Evolutionary conservation across 1,284 basidiomycete genomes (phyloP).

Genomic region (Heterobasidion occidentale): DNA sequence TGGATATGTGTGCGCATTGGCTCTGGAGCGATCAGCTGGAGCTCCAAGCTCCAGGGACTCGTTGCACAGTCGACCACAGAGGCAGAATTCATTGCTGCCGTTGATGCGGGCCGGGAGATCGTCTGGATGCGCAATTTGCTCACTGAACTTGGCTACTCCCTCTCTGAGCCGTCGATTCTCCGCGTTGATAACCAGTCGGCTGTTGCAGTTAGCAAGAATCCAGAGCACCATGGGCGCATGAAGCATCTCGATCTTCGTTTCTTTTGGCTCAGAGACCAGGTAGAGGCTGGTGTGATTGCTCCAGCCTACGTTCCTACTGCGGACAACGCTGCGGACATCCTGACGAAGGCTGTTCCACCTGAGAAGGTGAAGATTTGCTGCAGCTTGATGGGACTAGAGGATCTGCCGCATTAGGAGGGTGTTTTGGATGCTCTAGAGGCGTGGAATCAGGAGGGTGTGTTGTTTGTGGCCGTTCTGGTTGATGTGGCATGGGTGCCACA

Average conservation of each 20-base stretch:
- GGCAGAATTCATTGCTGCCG: conserved; percentile 19
- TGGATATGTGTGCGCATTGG: conserved; percentile 3
- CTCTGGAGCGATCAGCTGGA: conserved; percentile 6
- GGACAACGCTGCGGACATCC: conserved; percentile 20
- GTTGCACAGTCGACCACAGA: conserved; percentile 13
- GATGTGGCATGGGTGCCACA: no score
- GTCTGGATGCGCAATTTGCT: conserved; percentile 21
- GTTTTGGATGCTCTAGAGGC: no score
- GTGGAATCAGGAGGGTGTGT: no score
- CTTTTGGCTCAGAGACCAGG: conserved; percentile 24
- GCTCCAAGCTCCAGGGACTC: conserved; percentile 3
- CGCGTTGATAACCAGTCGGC: conserved; percentile 25
- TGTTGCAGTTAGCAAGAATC: conserved; percentile 21
- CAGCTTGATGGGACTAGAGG: background rate
- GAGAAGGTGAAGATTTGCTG: background rate
- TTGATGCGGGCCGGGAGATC: conserved; percentile 18
- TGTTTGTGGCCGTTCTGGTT: no score
- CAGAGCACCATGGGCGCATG: conserved; percentile 17
- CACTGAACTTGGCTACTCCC: conserved; percentile 11
- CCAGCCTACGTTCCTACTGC: conserved; percentile 14
- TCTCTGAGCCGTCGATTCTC: conserved; percentile 11
- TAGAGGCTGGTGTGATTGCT: conserved; percentile 11
- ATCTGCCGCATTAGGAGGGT: background rate
- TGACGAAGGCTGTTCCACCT: conserved; percentile 21
- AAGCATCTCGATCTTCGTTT: conserved; percentile 31